phyloP scores from a whole-genome alignment of 1,284 basidiomycete genomes.

The Butyriboletus appendiculatus region DNA sequence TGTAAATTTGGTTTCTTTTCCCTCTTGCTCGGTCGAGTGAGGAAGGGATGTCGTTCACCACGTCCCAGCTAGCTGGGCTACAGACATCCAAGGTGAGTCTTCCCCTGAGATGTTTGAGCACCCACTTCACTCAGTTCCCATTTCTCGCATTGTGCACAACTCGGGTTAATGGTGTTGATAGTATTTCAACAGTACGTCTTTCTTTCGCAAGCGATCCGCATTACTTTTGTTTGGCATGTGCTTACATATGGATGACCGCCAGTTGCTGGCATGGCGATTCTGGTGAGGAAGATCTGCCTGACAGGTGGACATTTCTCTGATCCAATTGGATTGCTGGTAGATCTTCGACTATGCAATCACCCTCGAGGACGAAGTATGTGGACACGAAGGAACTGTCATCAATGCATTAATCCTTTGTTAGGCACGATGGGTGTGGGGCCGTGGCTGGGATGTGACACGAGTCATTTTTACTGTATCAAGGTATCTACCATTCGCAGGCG shows the following conservation, averaged over 20 bases:
- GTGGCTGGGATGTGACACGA: conserved; percentile 16
- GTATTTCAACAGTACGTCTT: conserved; percentile 18
- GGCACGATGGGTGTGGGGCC: conserved; percentile 19
- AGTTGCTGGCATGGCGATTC: conserved; percentile 15
- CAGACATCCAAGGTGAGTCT: conserved; percentile 15
- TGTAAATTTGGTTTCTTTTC: too few species aligned
- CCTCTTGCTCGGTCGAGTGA: too few species aligned
- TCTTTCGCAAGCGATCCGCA: too few species aligned
- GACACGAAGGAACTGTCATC: neutral
- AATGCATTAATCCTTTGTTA: neutral
- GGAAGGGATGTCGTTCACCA: neutral
- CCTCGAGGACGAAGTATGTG: conserved; percentile 22
- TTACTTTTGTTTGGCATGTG: neutral
- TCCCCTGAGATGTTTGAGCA: neutral
- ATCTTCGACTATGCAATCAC: conserved; percentile 21
- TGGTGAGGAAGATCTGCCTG: conserved; percentile 1
- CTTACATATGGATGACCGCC: neutral
- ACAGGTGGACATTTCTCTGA: neutral
- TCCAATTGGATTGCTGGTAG: neutral
- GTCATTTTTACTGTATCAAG: conserved; percentile 19
- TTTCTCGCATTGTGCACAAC: neutral
- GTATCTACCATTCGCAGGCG: conserved; percentile 22
- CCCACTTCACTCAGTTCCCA: too few species aligned
- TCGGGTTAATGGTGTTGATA: neutral
- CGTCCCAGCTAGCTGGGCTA: conserved; percentile 7